Evolutionary conservation across 441 rosid genomes (phyloP), one percentile per base, ranked within the genome.

Genomic region (Flueggea neowawraea): DNA sequence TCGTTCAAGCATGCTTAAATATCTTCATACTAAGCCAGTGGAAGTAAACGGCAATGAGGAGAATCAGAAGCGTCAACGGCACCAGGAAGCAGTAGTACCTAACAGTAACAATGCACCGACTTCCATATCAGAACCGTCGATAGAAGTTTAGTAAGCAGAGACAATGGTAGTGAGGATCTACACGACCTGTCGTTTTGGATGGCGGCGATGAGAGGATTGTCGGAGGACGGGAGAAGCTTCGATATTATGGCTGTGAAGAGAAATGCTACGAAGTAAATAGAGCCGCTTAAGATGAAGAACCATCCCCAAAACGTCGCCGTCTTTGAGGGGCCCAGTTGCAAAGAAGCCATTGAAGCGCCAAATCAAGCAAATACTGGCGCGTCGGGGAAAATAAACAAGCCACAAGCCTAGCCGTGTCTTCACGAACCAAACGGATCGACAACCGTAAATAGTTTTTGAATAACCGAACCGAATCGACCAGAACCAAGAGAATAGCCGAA

Each of bases 21-120:
- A 91, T 73, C 79, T 91, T 89, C 96, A 90, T 89, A 78, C 96
- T 88, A 47, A 94, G 90, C 97, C 97, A 94, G 15, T 91, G 96
- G 58, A 89, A 89, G 67, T 91, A 91, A 28, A 86, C 82, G 52
- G 88, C 85, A 39, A 81, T 79, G 65, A 89, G 62, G 5, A 86
- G 60, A 62, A 84, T 70, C 0, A 95, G 95, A 39, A 91, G 73
- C 57, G 97, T 94, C 80, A 89, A 72, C 12, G 97, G 97, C 54
- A 86, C 84, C 84, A 91, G 76, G 68, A 83, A 82, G 75, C 96
- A 85, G 76, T 91, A 94, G 69, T 88, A 86, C 82, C 98, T 89
- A 89, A 54, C n/a, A 55, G 22, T 17, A 58, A 31, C n/a, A 32
- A 63, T 12, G 53, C 10, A 28, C 10, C 16, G 28, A 36, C 8